Evolutionary conservation across 2,329 filamentous ascomycete genomes (phyloP), one percentile per base, ranked within the genome.

Genomic region (Ambrosiella xylebori): DNA sequence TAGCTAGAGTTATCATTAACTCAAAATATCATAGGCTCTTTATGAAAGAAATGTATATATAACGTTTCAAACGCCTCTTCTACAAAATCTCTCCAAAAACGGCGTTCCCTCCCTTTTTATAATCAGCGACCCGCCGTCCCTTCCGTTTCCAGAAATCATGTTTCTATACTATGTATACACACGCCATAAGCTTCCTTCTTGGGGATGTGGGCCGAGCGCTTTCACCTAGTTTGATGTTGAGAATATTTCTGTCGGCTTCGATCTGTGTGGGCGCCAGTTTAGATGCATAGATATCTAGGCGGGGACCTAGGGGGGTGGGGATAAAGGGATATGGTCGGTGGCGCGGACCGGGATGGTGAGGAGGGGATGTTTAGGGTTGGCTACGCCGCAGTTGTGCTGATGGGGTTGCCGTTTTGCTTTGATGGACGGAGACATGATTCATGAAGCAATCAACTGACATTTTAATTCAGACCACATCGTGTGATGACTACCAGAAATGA

Each of bases 71-170:
- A 54, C 52, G 35, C n/a, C 36, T 52, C n/a, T n/a, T 38, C 36
- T 35, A 27, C 27, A 27, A 27, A 5, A 5, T 11, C 19, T 12
- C 13, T 54, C 52, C 36, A 12, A 40, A 54, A 44, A 45, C 53
- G 38, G 37, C 53, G 53, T 55, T 27, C 35, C 38, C 37, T 13
- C 44, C 17, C 53, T 44, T 57, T 57, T 51, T 51, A 50, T 57
- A 50, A 13, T 47, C 13, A 15, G 7, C 44, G 19, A 13, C 44
- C 7, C 15, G 12, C 45, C 39, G 39, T 41, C 15, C 15, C 12
- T 49, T 19, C 45, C 15, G 47, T 35, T 19, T 19, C 47, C 47
- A 35, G 27, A 27, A 27, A 9, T 19, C 27, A 35, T 36, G 11
- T 11, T 35, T 9, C 19, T n/a, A 51, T 51, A 11, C 47, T 2